Evolutionary conservation across 108 stramenopile species (phyloP).

Genomic region (Nitzschia putrida): DNA sequence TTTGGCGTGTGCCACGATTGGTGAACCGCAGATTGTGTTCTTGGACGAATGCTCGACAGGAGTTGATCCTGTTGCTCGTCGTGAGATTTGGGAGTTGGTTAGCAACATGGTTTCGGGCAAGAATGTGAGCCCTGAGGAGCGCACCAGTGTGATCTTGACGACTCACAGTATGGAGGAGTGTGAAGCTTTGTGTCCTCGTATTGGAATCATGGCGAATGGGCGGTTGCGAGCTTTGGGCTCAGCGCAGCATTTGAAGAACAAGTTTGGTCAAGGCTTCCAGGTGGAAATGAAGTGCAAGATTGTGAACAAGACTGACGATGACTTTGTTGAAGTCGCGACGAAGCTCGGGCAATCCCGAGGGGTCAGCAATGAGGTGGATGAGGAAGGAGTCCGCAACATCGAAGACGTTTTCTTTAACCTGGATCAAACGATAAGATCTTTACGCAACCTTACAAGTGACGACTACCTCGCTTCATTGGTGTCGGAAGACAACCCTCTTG

Average conservation of each 20-base stretch:
- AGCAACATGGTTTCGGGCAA: constrained; percentile 69
- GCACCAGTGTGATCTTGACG: constrained; percentile 80
- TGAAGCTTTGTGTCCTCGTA: constrained; percentile 94
- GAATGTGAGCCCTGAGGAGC: constrained; percentile 46
- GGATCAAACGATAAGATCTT: constrained; percentile 41
- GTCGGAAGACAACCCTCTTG: constrained; percentile 44
- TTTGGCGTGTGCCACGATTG: constrained; percentile 85
- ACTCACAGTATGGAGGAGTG: constrained; percentile 95
- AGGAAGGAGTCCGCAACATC: not conserved
- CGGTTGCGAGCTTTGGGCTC: constrained; percentile 86
- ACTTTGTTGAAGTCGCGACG: constrained; percentile 21
- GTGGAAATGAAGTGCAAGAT: constrained; percentile 76
- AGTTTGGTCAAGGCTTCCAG: constrained; percentile 83
- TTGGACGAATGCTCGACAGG: constrained; percentile 81
- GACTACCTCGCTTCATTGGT: constrained; percentile 50
- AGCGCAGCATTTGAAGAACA: constrained; percentile 82
- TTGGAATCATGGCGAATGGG: constrained; percentile 96
- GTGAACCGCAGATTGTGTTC: constrained; percentile 79
- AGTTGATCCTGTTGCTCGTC: constrained; percentile 75
- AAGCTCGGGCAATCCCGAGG: constrained; percentile 11
- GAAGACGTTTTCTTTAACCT: constrained; percentile 50
- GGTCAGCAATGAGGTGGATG: constrained; percentile 12
- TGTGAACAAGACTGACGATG: constrained; percentile 41
- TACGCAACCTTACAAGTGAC: constrained; percentile 49
- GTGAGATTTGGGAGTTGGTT: constrained; percentile 84